Conservation (phyloP, 2,329 filamentous ascomycete genomes). For the Pestalotiopsis sp. region DNA sequence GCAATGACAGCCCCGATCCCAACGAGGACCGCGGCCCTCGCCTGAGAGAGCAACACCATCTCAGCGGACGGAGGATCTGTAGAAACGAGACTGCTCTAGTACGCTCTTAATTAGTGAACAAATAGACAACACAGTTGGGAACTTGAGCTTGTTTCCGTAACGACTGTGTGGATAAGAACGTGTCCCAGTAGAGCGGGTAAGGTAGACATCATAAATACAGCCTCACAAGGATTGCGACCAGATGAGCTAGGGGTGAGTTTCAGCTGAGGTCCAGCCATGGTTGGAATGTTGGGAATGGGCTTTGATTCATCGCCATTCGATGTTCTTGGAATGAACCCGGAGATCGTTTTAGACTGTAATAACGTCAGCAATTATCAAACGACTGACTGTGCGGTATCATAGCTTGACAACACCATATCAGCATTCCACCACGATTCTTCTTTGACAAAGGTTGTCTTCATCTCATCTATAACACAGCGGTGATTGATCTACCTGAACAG, state of each 20-base stretch:
- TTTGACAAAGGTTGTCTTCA: not conserved
- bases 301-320: constrained; percentile 17
- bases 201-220: not conserved
- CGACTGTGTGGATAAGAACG: not conserved
- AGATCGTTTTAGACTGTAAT: constrained; percentile 13
- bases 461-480: not conserved
- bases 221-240: not conserved
- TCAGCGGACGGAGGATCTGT: constrained; percentile 13
- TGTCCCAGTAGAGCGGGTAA: not conserved
- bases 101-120: not conserved
- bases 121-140: not conserved
- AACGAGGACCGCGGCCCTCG: constrained; percentile 22
- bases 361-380: not conserved
- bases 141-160: not conserved
- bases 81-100: constrained; percentile 7
- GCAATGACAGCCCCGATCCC: constrained; percentile 20
- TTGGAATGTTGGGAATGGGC: constrained; percentile 12
- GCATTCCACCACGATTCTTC: not conserved
- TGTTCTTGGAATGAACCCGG: constrained; percentile 23
- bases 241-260: not conserved
- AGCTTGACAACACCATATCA: too few species aligned
- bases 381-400: too few species aligned
- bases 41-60: constrained; percentile 23
- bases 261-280: not conserved
- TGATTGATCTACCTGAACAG: not conserved